phyloP scores from a whole-genome alignment of 176 grass and related monocot species.

The Coix lacrymajobi region DNA sequence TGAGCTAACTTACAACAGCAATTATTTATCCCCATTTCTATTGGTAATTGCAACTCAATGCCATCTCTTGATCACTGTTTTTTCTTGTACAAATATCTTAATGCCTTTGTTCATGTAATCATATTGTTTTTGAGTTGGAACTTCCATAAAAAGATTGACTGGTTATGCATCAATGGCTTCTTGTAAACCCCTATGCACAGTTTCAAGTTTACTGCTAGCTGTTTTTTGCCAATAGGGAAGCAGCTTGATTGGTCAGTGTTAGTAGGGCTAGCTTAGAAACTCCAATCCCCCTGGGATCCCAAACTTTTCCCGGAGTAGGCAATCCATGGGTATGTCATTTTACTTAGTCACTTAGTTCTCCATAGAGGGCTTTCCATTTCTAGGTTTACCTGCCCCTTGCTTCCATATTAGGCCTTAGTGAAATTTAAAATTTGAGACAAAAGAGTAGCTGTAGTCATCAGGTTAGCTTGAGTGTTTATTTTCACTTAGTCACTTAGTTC shows the following conservation, averaged over 20 bases:
- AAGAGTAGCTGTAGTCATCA: neutral
- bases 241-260: neutral
- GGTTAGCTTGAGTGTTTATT: neutral
- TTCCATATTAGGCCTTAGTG: neutral
- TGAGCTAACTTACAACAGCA: conserved; percentile 77
- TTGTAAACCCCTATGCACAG: neutral
- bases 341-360: neutral
- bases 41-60: conserved; percentile 46
- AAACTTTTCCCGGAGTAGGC: neutral
- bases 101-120: neutral
- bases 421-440: neutral
- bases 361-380: neutral
- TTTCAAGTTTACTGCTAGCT: neutral
- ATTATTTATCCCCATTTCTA: conserved; percentile 68
- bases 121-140: neutral
- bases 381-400: neutral
- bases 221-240: neutral
- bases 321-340: neutral
- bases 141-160: conserved; percentile 10
- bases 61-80: conserved; percentile 3
- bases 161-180: conserved; percentile 4
- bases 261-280: neutral
- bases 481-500: neutral
- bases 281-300: neutral
- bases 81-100: neutral